Evolutionary conservation across 2,329 filamentous ascomycete species (phyloP).

Genomic region (Talaromyces albobiverticillius): DNA sequence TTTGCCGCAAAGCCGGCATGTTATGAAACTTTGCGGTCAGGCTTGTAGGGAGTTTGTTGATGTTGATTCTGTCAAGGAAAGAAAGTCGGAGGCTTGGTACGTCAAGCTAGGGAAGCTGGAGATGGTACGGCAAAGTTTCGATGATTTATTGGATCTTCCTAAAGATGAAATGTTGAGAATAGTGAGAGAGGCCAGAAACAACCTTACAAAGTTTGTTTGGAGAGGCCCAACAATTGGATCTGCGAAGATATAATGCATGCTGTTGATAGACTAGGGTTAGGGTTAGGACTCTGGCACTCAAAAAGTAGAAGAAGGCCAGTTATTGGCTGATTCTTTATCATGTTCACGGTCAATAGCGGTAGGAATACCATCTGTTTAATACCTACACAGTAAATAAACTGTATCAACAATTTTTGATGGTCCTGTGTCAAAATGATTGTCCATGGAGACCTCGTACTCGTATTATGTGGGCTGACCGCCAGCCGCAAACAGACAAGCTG

Average conservation of each 20-base stretch:
- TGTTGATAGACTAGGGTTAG: too few species aligned
- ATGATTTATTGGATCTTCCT: conserved; percentile 1
- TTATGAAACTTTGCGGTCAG: conserved; percentile 6
- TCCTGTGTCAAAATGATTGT: too few species aligned
- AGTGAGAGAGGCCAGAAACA: conserved; percentile 8
- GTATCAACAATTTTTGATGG: too few species aligned
- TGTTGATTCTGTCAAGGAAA: background rate
- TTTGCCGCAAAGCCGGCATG: conserved; percentile 7
- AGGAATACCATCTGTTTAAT: too few species aligned
- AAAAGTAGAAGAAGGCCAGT: too few species aligned
- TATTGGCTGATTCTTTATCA: too few species aligned
- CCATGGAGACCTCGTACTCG: too few species aligned
- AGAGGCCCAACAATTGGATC: background rate
- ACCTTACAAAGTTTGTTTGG: conserved; percentile 1
- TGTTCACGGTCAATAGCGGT: too few species aligned
- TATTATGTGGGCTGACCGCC: too few species aligned
- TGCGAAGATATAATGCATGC: background rate
- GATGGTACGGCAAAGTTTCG: background rate
- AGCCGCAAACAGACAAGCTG: conserved; percentile 12
- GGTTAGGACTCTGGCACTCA: too few species aligned
- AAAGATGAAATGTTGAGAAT: conserved; percentile 5
- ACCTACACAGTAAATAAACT: too few species aligned
- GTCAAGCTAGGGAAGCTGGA: conserved; percentile 4
- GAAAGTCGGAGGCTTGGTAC: conserved; percentile 5
- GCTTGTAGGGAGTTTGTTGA: conserved; percentile 2